A percentile compares a stretch with the other conserved stretches of the same genome.
These are phyloP conservation scores for Phytophthora rubi DNA, from an alignment of 352 stramenopile species.

Conservation along the genomic window DNA sequence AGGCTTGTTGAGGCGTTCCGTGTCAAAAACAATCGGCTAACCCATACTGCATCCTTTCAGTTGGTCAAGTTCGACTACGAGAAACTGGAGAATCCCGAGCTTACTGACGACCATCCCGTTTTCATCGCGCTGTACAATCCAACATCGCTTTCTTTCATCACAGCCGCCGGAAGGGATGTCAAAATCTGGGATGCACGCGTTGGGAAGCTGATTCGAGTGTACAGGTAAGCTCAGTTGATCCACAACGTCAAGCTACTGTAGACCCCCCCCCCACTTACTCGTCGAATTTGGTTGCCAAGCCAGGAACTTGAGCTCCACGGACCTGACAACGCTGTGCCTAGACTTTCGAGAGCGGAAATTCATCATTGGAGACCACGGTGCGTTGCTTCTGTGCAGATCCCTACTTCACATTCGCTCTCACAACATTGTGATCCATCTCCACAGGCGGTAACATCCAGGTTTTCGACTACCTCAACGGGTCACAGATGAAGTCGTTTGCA, in stretches of 20 bases:
- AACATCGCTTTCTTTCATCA: conserved; percentile 90
- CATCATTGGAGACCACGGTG: conserved; percentile 83
- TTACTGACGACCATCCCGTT: conserved; percentile 85
- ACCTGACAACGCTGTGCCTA: conserved; percentile 82
- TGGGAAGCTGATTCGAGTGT: conserved; percentile 82
- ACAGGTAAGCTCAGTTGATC: conserved; percentile 41
- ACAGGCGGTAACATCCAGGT: conserved; percentile 75
- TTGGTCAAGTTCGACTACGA: conserved; percentile 89
- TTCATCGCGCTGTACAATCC: conserved; percentile 87
- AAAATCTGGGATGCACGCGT: conserved; percentile 90
- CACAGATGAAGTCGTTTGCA: conserved; percentile 87
- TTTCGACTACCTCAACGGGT: conserved; percentile 90
- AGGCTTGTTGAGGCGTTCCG: not conserved
- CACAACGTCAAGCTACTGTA: not conserved
- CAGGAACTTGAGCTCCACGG: conserved; percentile 63
- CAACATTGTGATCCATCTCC: not conserved
- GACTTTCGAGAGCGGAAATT: conserved; percentile 89
- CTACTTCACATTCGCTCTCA: conserved; percentile 8
- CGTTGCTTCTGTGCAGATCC: not conserved
- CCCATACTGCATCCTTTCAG: conserved; percentile 13
- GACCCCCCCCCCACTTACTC: not conserved
- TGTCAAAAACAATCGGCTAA: conserved; percentile 1
- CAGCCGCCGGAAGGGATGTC: conserved; percentile 73
- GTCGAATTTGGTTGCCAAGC: not conserved
- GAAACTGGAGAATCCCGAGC: conserved; percentile 85